These are phyloP conservation scores for Triticum turgidum DNA, from an alignment of 176 grass and related monocot species.

Conservation along the genomic window DNA sequence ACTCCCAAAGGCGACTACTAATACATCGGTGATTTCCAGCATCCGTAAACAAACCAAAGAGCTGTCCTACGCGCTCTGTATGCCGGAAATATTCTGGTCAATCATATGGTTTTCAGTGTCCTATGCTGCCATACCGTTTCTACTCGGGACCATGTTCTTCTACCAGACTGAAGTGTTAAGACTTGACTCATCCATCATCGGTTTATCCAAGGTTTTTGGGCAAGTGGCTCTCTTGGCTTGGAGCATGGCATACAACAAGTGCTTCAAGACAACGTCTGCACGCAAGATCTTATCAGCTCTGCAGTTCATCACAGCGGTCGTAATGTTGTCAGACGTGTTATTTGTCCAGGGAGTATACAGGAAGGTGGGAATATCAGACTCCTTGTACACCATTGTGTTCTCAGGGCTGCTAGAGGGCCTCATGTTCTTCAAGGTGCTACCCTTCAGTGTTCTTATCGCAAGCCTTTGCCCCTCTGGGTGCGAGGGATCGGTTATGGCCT, in stretches of 20 bases:
- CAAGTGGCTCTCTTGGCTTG: slow-evolving; percentile 71
- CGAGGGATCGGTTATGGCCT: slow-evolving; percentile 90
- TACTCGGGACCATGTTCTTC: slow-evolving; percentile 93
- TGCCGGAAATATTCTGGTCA: slow-evolving; percentile 64
- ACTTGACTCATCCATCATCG: slow-evolving; percentile 81
- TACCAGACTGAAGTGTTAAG: slow-evolving; percentile 86
- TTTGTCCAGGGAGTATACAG: slow-evolving; percentile 87
- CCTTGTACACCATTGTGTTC: slow-evolving; percentile 73
- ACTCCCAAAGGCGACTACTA: slow-evolving; percentile 58
- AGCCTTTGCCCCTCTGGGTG: slow-evolving; percentile 79
- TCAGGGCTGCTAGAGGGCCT: slow-evolving; percentile 77
- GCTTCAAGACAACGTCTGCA: slow-evolving; percentile 64
- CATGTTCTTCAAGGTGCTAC: slow-evolving; percentile 71
- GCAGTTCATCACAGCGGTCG: slow-evolving; percentile 55
- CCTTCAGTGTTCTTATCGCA: slow-evolving; percentile 77
- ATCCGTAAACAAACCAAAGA: slow-evolving; percentile 81
- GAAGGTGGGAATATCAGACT: slow-evolving; percentile 63
- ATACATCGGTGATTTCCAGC: slow-evolving; percentile 43
- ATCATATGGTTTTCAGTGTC: slow-evolving; percentile 82
- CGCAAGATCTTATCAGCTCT: slow-evolving; percentile 64
- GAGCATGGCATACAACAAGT: slow-evolving; percentile 85
- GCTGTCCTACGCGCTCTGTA: slow-evolving; percentile 47
- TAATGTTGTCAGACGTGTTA: slow-evolving; percentile 77
- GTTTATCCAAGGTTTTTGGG: slow-evolving; percentile 89
- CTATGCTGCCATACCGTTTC: slow-evolving; percentile 71